Evolutionary conservation across 805 yeast genomes (phyloP), one percentile per base, ranked within the genome.

Genomic region (Schwanniomyces pseudopolymorphus): DNA sequence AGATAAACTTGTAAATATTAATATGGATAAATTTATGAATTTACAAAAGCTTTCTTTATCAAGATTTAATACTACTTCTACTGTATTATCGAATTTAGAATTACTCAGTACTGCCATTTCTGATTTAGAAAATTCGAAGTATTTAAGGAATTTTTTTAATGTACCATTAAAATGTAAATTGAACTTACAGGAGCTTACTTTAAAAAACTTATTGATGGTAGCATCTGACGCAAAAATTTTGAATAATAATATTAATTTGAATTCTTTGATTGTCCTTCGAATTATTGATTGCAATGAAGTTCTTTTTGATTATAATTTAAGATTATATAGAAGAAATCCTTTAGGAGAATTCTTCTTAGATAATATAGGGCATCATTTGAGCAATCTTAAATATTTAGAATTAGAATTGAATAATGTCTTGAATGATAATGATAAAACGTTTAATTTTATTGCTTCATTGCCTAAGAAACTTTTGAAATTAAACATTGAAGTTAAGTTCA

Each of bases 251-350:
- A 38, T 55, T 20, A 39, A 53, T 24, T 27, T 46, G 11, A 9
- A 17, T 3, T n/a, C 26, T 10, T 41, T 55, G 17, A 22, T 28
- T 11, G 28, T 28, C 4, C 33, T 55, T 13, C 40, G 50, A 2
- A 43, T 55, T 4, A 40, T 43, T 4, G 52, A 53, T 33, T 55
- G 56, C 24, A 38, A 40, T 20, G 59, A 55, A 39, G n/a, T 33
- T 9, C 16, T 47, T 13, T 48, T 45, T 33, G 43, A 43, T 7
- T 38, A 33, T 13, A 10, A 21, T 21, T 36, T 37, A 1, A 33
- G 39, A 3, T 10, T 45, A 13, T 16, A 40, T 2, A 51, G 56
- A 42, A 51, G 51, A 45, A 45, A 37, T 19, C 52, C 55, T 1
- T 52, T 52, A 2, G 13, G 27, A 9, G 11, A 17, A 9, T 36